Conservation (phyloP, 164 flowering plant genomes). For the Brasenia schreberi region DNA sequence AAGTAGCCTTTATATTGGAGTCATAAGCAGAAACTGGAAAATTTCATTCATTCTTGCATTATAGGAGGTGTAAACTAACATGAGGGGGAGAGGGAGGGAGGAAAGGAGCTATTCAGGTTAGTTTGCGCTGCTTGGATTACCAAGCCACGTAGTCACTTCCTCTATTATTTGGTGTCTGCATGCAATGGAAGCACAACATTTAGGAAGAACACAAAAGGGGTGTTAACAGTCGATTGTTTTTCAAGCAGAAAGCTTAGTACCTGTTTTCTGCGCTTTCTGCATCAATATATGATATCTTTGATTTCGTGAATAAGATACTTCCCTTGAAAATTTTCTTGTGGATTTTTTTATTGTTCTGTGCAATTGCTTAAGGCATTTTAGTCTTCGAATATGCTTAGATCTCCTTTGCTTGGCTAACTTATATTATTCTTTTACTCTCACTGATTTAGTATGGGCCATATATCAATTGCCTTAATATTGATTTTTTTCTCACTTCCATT, state of each 20-base stretch:
- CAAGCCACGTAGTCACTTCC: background rate
- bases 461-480: background rate
- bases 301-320: background rate
- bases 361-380: background rate
- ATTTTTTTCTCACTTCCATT: constrained; percentile 1
- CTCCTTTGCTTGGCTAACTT: no score
- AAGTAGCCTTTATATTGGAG: no score
- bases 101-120: no score
- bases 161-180: background rate
- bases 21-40: no score
- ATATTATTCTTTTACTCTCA: no score
- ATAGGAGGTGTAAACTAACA: no score
- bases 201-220: background rate
- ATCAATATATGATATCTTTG: background rate
- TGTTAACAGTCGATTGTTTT: background rate
- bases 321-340: background rate
- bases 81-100: no score
- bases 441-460: no score
- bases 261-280: background rate
- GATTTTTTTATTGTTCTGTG: background rate
- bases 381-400: background rate
- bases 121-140: no score
- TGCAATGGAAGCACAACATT: background rate
- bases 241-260: background rate
- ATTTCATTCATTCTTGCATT: no score